Conservation (phyloP, 2,329 filamentous ascomycete genomes). For the Penicillium thymicola region DNA sequence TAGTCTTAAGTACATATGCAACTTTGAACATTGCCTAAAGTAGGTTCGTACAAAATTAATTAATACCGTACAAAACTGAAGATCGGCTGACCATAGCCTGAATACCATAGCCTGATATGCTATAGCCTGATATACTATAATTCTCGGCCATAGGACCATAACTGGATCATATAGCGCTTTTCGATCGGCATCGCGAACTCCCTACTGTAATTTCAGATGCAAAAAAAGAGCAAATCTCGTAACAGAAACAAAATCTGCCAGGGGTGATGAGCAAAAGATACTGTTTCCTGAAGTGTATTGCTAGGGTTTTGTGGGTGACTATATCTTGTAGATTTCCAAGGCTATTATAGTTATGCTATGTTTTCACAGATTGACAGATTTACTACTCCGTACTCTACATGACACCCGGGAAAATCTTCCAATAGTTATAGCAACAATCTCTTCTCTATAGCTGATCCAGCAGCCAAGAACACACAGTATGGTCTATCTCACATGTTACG, state of each 20-base stretch:
- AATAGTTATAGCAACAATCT: background rate
- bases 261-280: background rate
- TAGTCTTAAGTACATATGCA: background rate
- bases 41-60: background rate
- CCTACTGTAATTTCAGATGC: background rate
- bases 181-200: background rate
- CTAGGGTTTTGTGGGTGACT: no score
- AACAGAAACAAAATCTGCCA: no score
- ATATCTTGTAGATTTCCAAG: no score
- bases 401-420: background rate
- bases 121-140: background rate
- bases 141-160: background rate
- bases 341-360: background rate
- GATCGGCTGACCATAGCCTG: background rate
- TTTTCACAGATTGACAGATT: no score
- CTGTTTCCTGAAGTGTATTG: no score
- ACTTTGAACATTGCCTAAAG: background rate
- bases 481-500: slow-evolving; percentile 12
- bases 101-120: no score
- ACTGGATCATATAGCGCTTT: background rate
- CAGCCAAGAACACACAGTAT: slow-evolving; percentile 14
- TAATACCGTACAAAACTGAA: background rate
- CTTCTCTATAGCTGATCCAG: slow-evolving; percentile 19
- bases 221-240: background rate
- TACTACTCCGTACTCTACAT: background rate